These are phyloP conservation scores for Ogataea glucozyma DNA, from an alignment of 805 yeast species.

Conservation along the genomic window DNA sequence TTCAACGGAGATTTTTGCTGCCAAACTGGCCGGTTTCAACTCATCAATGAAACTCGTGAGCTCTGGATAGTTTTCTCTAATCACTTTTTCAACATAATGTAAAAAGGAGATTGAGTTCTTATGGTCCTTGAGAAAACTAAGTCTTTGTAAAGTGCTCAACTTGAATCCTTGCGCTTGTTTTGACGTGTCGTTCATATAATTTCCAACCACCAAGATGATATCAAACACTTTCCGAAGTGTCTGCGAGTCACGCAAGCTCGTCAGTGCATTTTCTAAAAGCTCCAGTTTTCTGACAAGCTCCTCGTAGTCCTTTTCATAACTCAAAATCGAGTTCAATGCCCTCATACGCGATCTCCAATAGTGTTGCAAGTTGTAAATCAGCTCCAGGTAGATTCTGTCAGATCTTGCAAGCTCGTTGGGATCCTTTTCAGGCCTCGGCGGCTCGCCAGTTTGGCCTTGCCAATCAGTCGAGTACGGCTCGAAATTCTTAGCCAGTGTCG, in stretches of 20 bases:
- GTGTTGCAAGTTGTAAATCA: conserved; percentile 77
- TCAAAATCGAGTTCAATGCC: conserved; percentile 68
- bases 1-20: conserved; percentile 78
- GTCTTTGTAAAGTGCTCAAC: conserved; percentile 82
- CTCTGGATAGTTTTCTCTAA: conserved; percentile 84
- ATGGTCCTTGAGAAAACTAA: conserved; percentile 88
- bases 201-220: conserved; percentile 87
- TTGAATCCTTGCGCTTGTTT: conserved; percentile 94
- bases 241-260: conserved; percentile 62
- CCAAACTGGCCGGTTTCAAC: conserved; percentile 53
- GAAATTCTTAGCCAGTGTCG: conserved; percentile 65
- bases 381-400: conserved; percentile 79
- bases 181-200: conserved; percentile 91
- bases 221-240: conserved; percentile 74
- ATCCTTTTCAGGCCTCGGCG: conserved; percentile 71
- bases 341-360: conserved; percentile 94
- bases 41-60: conserved; percentile 76
- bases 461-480: conserved; percentile 81
- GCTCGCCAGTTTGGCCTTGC: conserved; percentile 40
- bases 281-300: conserved; percentile 70
- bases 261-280: conserved; percentile 71
- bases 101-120: conserved; percentile 84
- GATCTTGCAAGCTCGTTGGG: conserved; percentile 79
- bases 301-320: conserved; percentile 75
- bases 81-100: conserved; percentile 87